Evolutionary conservation across 805 yeast genomes (phyloP).

Genomic region (Jamesozyma rosinii): DNA sequence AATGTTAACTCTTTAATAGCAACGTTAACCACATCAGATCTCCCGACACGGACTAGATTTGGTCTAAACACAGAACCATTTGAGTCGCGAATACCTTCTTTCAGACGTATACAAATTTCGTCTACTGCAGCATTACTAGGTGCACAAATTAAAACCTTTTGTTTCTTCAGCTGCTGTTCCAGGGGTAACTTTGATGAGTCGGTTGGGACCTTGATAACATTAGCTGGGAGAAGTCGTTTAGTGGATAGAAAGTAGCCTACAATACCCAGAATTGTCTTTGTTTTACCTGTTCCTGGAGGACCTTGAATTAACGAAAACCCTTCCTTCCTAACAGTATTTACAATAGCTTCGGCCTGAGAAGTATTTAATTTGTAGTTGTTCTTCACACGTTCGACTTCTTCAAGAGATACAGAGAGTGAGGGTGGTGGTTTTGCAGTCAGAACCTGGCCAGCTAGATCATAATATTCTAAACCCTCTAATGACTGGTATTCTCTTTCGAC

Average conservation of each 20-base stretch:
- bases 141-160: constrained; percentile 81
- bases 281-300: constrained; percentile 99
- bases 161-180: constrained; percentile 27
- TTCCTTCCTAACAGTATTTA: constrained; percentile 51
- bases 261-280: constrained; percentile 89
- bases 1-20: constrained; percentile 75
- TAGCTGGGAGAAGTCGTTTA: constrained; percentile 17
- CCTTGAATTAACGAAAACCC: constrained; percentile 95
- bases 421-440: constrained; percentile 51
- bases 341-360: constrained; percentile 87
- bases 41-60: constrained; percentile 74
- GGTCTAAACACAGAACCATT: constrained; percentile 50
- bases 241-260: constrained; percentile 64
- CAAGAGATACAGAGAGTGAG: constrained; percentile 19
- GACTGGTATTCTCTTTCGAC: constrained; percentile 89
- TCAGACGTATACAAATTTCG: constrained; percentile 77
- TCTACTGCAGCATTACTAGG: constrained; percentile 99
- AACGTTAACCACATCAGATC: constrained; percentile 77
- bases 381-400: constrained; percentile 37
- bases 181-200: constrained; percentile 12
- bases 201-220: constrained; percentile 29
- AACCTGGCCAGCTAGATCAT: constrained; percentile 63
- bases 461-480: constrained; percentile 69
- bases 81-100: constrained; percentile 55
- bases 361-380: constrained; percentile 54